phyloP scores from a whole-genome alignment of 441 rosid genomes.

The Mallotus repandus region DNA sequence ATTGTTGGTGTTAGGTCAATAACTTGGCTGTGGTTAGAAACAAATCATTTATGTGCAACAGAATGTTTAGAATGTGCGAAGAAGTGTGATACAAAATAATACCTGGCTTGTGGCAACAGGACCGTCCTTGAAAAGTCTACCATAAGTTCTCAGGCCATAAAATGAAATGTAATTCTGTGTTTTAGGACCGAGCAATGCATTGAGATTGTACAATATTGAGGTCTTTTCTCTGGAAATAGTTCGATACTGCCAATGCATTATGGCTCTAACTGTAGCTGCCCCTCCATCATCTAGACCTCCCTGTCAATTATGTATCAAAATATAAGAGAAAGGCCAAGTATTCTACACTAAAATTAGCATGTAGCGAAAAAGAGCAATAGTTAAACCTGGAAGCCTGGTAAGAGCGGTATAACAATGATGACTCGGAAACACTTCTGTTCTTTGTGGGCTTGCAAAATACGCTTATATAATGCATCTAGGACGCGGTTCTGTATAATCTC shows the following conservation, averaged over 20 bases:
- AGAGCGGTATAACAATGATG: constrained; percentile 87
- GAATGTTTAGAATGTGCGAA: not conserved
- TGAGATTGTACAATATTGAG: constrained; percentile 80
- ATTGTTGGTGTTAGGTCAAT: not conserved
- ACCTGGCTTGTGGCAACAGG: constrained; percentile 95
- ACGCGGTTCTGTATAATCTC: constrained; percentile 85
- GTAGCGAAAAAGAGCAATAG: constrained; percentile 10
- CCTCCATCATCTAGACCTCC: constrained; percentile 98
- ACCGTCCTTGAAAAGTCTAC: constrained; percentile 77
- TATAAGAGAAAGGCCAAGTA: constrained; percentile 2
- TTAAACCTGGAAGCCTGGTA: constrained; percentile 94
- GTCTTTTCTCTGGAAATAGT: constrained; percentile 84
- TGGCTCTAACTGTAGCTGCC: constrained; percentile 97
- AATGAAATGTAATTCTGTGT: constrained; percentile 85
- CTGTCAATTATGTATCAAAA: constrained; percentile 38
- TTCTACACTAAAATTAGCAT: constrained; percentile 13
- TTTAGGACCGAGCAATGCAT: constrained; percentile 61
- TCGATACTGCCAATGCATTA: constrained; percentile 99
- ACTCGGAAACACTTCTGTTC: constrained; percentile 83
- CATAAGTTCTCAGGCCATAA: constrained; percentile 87
- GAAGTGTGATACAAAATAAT: constrained; percentile 15
- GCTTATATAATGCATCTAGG: constrained; percentile 74
- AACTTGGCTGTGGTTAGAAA: not conserved
- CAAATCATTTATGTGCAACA: not conserved
- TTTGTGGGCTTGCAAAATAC: constrained; percentile 78